These are phyloP conservation scores for Termitomyces sp. DNA, from an alignment of 768 basidiomycete species.

Conservation along the genomic window DNA sequence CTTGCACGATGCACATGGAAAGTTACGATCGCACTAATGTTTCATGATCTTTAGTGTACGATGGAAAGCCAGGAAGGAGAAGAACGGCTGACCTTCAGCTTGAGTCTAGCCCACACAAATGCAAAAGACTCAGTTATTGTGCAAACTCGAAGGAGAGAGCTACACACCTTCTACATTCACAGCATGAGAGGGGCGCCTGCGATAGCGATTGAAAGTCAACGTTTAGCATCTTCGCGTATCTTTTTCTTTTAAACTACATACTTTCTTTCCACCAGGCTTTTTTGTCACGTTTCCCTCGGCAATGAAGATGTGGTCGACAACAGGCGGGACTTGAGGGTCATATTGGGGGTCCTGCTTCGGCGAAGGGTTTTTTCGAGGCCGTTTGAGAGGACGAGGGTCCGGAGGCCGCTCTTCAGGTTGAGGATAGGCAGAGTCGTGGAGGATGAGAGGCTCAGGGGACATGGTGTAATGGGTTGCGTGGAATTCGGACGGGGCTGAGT, in stretches of 20 bases:
- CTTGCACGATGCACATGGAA: conserved; percentile 49
- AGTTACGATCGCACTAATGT: conserved; percentile 48
- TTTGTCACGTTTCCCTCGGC: conserved; percentile 44
- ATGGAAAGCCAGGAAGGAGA: conserved; percentile 15
- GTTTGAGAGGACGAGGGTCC: conserved; percentile 42
- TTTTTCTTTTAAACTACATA: conserved; percentile 21
- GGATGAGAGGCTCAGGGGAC: conserved; percentile 14
- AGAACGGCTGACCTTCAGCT: conserved; percentile 48
- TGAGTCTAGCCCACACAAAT: conserved; percentile 34
- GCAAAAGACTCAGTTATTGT: neutral
- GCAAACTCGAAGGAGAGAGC: neutral
- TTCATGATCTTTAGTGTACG: conserved; percentile 4
- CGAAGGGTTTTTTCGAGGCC: conserved; percentile 37
- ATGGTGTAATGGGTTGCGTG: conserved; percentile 23
- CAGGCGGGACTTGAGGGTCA: conserved; percentile 25
- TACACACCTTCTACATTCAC: conserved; percentile 60
- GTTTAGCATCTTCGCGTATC: neutral
- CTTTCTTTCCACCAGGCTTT: conserved; percentile 49
- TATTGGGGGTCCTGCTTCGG: conserved; percentile 27
- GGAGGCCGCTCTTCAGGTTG: conserved; percentile 6
- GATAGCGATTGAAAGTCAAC: conserved; percentile 1
- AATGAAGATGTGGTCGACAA: conserved; percentile 50
- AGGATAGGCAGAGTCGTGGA: conserved; percentile 6
- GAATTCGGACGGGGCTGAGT: conserved; percentile 25
- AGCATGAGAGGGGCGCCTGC: conserved; percentile 57